A percentile compares a stretch with the other conserved stretches of the same genome.
phyloP scores from a whole-genome alignment of 2,329 filamentous ascomycete species.

The Apiospora rasikravindrae region DNA sequence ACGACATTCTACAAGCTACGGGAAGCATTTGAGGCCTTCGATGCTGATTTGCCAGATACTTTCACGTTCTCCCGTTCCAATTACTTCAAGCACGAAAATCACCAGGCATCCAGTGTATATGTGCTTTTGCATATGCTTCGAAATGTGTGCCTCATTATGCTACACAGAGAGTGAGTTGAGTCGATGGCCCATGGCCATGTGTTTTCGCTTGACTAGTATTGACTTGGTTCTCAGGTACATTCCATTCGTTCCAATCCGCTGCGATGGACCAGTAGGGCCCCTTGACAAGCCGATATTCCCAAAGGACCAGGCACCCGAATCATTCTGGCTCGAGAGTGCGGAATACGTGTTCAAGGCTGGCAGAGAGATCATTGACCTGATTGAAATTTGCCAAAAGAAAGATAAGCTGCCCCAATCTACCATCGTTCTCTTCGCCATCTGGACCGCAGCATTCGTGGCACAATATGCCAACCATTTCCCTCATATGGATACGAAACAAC shows the following conservation, averaged over 20 bases:
- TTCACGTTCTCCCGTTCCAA: slow-evolving; percentile 66
- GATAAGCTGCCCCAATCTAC: slow-evolving; percentile 70
- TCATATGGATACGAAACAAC: slow-evolving; percentile 66
- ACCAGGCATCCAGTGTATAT: slow-evolving; percentile 67
- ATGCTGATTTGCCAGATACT: slow-evolving; percentile 56
- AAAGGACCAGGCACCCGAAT: slow-evolving; percentile 50
- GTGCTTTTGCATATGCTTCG: slow-evolving; percentile 71
- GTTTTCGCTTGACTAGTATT: not conserved
- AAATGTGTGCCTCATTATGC: slow-evolving; percentile 68
- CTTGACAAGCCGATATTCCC: slow-evolving; percentile 63
- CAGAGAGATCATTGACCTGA: slow-evolving; percentile 67
- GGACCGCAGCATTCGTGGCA: slow-evolving; percentile 68
- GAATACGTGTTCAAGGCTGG: slow-evolving; percentile 67
- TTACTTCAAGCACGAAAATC: slow-evolving; percentile 68
- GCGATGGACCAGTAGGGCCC: slow-evolving; percentile 55
- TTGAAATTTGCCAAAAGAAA: slow-evolving; percentile 64
- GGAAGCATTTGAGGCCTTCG: slow-evolving; percentile 57
- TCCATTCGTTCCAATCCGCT: slow-evolving; percentile 66
- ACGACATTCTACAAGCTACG: slow-evolving; percentile 61
- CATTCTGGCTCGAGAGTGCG: slow-evolving; percentile 69
- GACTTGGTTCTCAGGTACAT: slow-evolving; percentile 45
- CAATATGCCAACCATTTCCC: slow-evolving; percentile 72
- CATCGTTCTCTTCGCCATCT: slow-evolving; percentile 69
- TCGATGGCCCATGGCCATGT: not conserved
- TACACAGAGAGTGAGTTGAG: slow-evolving; percentile 63